These are phyloP conservation scores for Bryoerythrophyllum caledonicum DNA, from an alignment of 225 moss, liverwort and hornwort genomes.

Conservation along the genomic window DNA sequence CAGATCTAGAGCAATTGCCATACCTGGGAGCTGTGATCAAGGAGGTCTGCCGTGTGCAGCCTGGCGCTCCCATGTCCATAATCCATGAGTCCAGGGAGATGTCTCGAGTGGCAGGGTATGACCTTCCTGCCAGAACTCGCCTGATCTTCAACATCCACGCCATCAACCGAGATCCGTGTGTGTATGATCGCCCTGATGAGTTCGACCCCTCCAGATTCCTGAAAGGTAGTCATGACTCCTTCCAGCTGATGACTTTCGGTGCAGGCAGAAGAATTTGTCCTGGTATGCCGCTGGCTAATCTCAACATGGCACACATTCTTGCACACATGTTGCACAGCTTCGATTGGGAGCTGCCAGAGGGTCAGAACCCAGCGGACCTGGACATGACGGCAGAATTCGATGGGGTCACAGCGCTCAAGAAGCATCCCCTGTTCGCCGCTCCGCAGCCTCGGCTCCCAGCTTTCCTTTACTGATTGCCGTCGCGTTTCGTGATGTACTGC, in stretches of 20 bases:
- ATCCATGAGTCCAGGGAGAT: conserved; percentile 33
- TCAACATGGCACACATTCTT: conserved; percentile 37
- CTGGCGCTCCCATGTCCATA: conserved; percentile 36
- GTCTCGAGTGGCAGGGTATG: conserved; percentile 28
- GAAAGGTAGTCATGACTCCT: not conserved
- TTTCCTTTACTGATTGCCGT: conserved; percentile 21
- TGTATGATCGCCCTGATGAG: conserved; percentile 37
- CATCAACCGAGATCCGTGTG: conserved; percentile 25
- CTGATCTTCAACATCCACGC: conserved; percentile 35
- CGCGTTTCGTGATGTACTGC: not conserved
- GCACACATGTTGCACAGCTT: conserved; percentile 41
- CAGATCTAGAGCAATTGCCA: conserved; percentile 42
- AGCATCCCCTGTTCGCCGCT: conserved; percentile 8
- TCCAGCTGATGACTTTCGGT: conserved; percentile 44
- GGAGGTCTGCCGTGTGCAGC: conserved; percentile 54
- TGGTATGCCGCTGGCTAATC: conserved; percentile 51
- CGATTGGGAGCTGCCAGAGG: conserved; percentile 16
- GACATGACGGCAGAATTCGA: conserved; percentile 25
- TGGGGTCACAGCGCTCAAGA: conserved; percentile 4
- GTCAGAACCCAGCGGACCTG: conserved; percentile 17
- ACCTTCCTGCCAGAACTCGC: conserved; percentile 54
- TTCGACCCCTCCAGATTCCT: conserved; percentile 40
- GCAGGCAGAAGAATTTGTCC: conserved; percentile 63
- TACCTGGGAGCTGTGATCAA: conserved; percentile 60
- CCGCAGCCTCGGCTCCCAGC: conserved; percentile 22